phyloP scores from a whole-genome alignment of 2,329 filamentous ascomycete species.

The Cryphonectria parasitica region DNA sequence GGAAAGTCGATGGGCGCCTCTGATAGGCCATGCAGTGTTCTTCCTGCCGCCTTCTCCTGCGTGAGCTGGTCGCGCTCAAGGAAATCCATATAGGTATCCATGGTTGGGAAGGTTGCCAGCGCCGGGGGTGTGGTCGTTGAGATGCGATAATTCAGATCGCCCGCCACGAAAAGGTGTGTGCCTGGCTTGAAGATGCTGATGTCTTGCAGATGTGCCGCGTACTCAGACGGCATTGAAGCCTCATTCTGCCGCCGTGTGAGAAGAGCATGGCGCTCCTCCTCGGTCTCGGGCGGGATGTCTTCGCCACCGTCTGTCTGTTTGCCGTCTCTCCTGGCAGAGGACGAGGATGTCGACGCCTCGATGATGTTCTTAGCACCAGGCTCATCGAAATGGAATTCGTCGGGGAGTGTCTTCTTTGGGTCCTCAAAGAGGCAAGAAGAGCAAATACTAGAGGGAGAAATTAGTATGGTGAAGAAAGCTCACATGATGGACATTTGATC shows the following conservation, averaged over 20 bases:
- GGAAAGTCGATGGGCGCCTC: constrained; percentile 80
- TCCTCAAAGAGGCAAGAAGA: constrained; percentile 29
- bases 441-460: constrained; percentile 5
- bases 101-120: constrained; percentile 66
- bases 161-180: constrained; percentile 81
- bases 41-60: constrained; percentile 68
- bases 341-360: constrained; percentile 20
- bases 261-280: constrained; percentile 35
- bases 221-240: constrained; percentile 40
- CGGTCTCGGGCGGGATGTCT: constrained; percentile 29
- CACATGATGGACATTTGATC: neutral
- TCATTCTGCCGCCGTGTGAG: constrained; percentile 17
- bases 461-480: constrained; percentile 2
- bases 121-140: constrained; percentile 65
- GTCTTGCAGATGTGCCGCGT: constrained; percentile 47
- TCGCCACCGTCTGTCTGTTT: constrained; percentile 28
- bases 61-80: constrained; percentile 79
- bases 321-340: neutral
- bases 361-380: constrained; percentile 25
- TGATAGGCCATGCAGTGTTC: constrained; percentile 75
- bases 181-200: constrained; percentile 74
- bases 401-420: constrained; percentile 23
- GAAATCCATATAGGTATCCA: constrained; percentile 59
- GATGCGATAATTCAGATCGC: constrained; percentile 95
- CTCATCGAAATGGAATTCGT: constrained; percentile 15